Conservation (phyloP, 306 rosid genomes). For the Lupinus albus region DNA sequence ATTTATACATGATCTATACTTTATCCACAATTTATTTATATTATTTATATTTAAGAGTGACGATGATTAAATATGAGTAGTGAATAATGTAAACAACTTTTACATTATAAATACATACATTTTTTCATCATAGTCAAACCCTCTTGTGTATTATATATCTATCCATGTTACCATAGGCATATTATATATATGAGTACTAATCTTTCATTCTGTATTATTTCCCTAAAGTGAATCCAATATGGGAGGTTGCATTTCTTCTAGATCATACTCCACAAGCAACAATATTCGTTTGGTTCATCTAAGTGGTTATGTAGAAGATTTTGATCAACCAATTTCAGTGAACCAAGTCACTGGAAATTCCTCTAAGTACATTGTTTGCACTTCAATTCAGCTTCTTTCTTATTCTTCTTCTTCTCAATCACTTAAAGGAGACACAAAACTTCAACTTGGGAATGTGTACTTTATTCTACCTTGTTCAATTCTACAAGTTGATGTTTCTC, state of each 20-base stretch:
- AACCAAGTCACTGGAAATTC: constrained; percentile 53
- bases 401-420: constrained; percentile 57
- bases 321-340: constrained; percentile 59
- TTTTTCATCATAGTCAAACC: constrained; percentile 38
- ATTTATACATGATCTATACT: no score
- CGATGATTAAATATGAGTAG: no score
- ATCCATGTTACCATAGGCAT: not conserved
- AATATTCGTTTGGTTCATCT: constrained; percentile 70
- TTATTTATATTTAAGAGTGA: no score
- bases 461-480: constrained; percentile 72
- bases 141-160: constrained; percentile 7
- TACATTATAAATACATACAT: no score
- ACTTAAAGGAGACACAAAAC: constrained; percentile 58
- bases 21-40: no score
- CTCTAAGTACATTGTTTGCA: constrained; percentile 66
- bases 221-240: constrained; percentile 38
- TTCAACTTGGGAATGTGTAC: constrained; percentile 71
- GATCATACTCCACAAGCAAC: constrained; percentile 37
- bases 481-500: constrained; percentile 70
- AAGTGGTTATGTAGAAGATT: constrained; percentile 70
- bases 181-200: no score
- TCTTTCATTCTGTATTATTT: constrained; percentile 25
- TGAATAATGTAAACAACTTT: no score
- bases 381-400: constrained; percentile 71
- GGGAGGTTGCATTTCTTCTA: constrained; percentile 70